Evolutionary conservation across 2,329 filamentous ascomycete genomes (phyloP).

Genomic region (Fusarium pseudonygamai): DNA sequence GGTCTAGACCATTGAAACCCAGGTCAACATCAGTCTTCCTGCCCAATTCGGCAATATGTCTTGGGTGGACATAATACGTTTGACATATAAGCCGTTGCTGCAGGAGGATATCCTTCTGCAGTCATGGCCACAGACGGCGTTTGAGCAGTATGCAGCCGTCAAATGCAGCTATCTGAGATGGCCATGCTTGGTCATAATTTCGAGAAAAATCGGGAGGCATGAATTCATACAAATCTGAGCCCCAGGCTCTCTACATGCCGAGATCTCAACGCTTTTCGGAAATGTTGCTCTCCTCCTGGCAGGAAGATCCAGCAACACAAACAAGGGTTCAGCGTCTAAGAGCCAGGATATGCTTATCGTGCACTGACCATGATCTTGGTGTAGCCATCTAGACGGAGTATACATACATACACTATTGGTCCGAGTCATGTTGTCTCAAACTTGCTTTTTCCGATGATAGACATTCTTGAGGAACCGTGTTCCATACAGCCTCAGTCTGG

Average conservation of each 20-base stretch:
- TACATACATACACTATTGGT: constrained; percentile 2
- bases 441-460: constrained; percentile 27
- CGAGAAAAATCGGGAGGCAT: not conserved
- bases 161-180: not conserved
- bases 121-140: constrained; percentile 33
- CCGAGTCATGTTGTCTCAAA: constrained; percentile 34
- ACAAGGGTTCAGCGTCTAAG: constrained; percentile 18
- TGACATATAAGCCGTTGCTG: constrained; percentile 36
- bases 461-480: constrained; percentile 25
- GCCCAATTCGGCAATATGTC: constrained; percentile 32
- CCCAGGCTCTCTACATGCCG: not conserved
- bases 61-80: constrained; percentile 21
- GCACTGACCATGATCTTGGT: constrained; percentile 36
- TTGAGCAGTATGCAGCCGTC: constrained; percentile 16
- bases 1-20: constrained; percentile 38
- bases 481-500: constrained; percentile 35
- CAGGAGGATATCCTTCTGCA: constrained; percentile 31
- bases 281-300: not conserved
- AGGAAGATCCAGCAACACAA: constrained; percentile 9
- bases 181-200: not conserved
- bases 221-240: not conserved
- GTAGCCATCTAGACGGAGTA: not conserved
- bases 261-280: not conserved
- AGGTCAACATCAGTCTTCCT: constrained; percentile 33
- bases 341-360: constrained; percentile 28